A percentile compares a stretch with the other conserved stretches of the same genome.
phyloP scores from a whole-genome alignment of 2,329 filamentous ascomycete species.

The Fusarium virguliforme region DNA sequence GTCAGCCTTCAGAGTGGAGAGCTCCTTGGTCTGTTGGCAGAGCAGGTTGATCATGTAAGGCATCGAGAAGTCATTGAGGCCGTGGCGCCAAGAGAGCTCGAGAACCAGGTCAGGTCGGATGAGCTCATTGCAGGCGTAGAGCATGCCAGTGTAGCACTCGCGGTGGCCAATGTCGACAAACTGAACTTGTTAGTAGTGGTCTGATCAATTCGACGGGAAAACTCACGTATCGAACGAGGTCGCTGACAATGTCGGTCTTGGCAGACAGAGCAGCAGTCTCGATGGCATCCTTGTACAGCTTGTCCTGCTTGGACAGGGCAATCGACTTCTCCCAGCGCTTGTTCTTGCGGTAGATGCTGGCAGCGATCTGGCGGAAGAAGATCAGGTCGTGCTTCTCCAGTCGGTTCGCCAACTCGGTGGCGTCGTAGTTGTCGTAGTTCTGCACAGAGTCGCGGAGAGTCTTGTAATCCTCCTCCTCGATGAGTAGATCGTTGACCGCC shows the following conservation, averaged over 20 bases:
- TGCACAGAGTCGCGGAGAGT: conserved; percentile 96
- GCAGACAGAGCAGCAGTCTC: conserved; percentile 94
- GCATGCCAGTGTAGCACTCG: conserved; percentile 99
- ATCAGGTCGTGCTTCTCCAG: conserved; percentile 98
- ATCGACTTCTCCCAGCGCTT: conserved; percentile 99
- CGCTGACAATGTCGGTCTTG: conserved; percentile 94
- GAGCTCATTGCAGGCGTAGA: conserved; percentile 98
- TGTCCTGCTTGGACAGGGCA: conserved; percentile 97
- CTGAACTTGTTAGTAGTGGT: conserved; percentile 66
- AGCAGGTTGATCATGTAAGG: conserved; percentile 99
- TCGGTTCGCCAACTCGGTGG: conserved; percentile 90
- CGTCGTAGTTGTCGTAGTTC: conserved; percentile 99
- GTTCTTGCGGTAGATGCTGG: conserved; percentile 99
- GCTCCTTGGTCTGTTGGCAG: conserved; percentile 88
- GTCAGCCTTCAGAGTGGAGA: conserved; percentile 90
- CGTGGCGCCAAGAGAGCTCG: conserved; percentile 97
- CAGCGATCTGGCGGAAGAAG: conserved; percentile 99
- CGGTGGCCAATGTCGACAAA: conserved; percentile 99
- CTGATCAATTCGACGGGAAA: neutral
- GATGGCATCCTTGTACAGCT: conserved; percentile 99
- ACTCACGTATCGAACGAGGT: conserved; percentile 96
- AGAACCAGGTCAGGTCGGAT: conserved; percentile 93
- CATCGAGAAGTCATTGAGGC: conserved; percentile 97
- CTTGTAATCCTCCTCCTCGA: conserved; percentile 99
- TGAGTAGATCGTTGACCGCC: conserved; percentile 96